Base-by-base conservation (phyloP, 2,329 filamentous ascomycete genomes). In the Didymella arachidicola region DNA sequence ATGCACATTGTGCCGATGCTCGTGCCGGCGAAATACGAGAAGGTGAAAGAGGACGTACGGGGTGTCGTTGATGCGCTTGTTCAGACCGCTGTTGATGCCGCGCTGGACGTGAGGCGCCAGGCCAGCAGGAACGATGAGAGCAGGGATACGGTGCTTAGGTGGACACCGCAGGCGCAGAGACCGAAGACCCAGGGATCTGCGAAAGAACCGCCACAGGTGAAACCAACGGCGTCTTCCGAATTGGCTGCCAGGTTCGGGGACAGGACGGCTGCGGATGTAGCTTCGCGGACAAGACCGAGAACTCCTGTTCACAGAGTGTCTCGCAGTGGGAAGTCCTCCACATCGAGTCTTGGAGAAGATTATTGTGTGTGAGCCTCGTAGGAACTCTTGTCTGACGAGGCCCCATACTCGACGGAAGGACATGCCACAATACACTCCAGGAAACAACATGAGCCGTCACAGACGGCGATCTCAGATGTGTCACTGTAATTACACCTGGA, bases 11-110 rank as follows among this genome's bases (percentile, higher is more conserved):
- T 58, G 11, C 30, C 57, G 11, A 57, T 66, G 2, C 51, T 74
- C 16, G 42, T 77, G 7, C 57, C 68, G 25, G 71, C 73, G 2
- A 74, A 71, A 36, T 76, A 69, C 50, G 59, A 42, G 29, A 59
- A 66, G 18, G 59, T 77, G 27, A 59, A 51, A 18, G 39, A 50
- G 10, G 56, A 59, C 7, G 26, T 59, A 19, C 27, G 50, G 7
- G 41, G 32, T 0, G 25, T 59, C 12, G 41, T 59, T 10, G 50
- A 54, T 19, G 41, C 46, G n/a, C 19, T 59, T 11, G 41, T 59
- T 7, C 50, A 50, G 14, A 42, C 19, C n/a, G 19, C 50, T 7
- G 41, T 59, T 11, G 51, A 59, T 26, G 41, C 26, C 14, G 56
- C 50, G 10, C 27, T 59, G 39, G 56, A 51, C 0, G 26, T 45